Evolutionary conservation across 148 eudicot genomes (phyloP), one percentile per base, ranked within the genome.

Genomic region (Heliosperma pusillum): DNA sequence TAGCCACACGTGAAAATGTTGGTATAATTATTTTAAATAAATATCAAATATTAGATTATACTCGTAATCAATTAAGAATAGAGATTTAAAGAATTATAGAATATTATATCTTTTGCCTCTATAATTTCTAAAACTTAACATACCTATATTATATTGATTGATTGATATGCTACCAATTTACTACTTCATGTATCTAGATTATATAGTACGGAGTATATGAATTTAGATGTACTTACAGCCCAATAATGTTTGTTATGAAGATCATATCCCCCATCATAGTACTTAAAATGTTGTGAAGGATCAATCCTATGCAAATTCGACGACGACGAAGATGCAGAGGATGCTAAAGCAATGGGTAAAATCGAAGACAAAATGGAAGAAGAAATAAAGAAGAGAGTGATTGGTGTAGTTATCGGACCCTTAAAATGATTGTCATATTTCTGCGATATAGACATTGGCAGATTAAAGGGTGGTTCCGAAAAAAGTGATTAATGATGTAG

Each of bases 191-290:
- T n/a, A n/a, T n/a, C n/a, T n/a, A n/a, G n/a, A n/a, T n/a, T n/a
- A n/a, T n/a, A n/a, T n/a, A n/a, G n/a, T n/a, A n/a, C n/a, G n/a
- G n/a, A n/a, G n/a, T n/a, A n/a, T n/a, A n/a, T n/a, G n/a, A n/a
- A n/a, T n/a, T n/a, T n/a, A 69, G 0, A 10, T 22, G 57, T 45
- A 85, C 91, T 89, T 79, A 91, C 97, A 63, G 93, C 93, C 97
- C 97, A 91, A 81, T 91, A 91, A 85, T 91, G 93, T 63, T 78
- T 86, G 85, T 80, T 80, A 22, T 76, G 82, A 59, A 91, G 59
- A 80, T 89, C 87, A 75, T 83, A 91, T 50, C 76, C 83, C 7
- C 89, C 90, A 61, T 80, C 65, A 76, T 91, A 89, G 2, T 56
- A 76, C 63, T 84, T 73, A 63, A 89, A 87, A 10, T 72, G 75